A percentile compares a stretch with the other conserved stretches of the same genome.
Conservation (phyloP, 2,329 filamentous ascomycete species). For the Colletotrichum cuscutae region DNA sequence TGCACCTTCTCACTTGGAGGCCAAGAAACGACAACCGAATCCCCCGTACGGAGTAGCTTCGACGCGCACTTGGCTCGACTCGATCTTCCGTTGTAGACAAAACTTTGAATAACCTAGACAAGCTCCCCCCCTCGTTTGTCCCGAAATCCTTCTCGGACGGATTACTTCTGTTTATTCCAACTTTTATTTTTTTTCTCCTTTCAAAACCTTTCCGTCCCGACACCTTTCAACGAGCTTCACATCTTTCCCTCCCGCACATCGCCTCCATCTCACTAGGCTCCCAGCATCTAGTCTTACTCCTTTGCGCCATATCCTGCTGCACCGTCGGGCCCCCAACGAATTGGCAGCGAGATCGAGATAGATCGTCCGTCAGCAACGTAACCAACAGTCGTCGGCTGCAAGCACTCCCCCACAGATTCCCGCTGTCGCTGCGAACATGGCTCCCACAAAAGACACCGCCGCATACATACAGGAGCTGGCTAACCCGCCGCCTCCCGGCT, state of each 20-base stretch:
- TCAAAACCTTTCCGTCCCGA: neutral
- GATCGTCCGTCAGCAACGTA: slow-evolving; percentile 21
- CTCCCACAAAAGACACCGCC: slow-evolving; percentile 43
- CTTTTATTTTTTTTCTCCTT: slow-evolving; percentile 3
- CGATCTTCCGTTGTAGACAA: neutral
- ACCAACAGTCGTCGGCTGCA: neutral
- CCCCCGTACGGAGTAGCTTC: neutral
- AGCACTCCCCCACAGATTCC: neutral
- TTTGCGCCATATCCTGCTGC: neutral
- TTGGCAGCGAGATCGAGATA: neutral
- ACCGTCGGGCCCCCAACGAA: neutral
- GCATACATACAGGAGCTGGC: slow-evolving; percentile 64
- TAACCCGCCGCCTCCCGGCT: slow-evolving; percentile 74
- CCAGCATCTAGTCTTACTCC: neutral
- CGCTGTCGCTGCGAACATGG: slow-evolving; percentile 40
- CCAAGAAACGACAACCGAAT: neutral
- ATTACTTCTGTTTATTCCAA: slow-evolving; percentile 12
- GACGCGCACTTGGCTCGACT: neutral
- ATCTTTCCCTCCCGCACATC: neutral
- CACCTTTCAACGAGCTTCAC: neutral
- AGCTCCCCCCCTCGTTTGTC: slow-evolving; percentile 13
- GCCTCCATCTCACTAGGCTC: slow-evolving; percentile 3
- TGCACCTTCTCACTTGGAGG: neutral
- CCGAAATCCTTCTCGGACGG: neutral
- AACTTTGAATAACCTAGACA: slow-evolving; percentile 12